These are phyloP conservation scores for Hypomontagnella monticulosa DNA, from an alignment of 495 filamentous ascomycete species.

Conservation along the genomic window DNA sequence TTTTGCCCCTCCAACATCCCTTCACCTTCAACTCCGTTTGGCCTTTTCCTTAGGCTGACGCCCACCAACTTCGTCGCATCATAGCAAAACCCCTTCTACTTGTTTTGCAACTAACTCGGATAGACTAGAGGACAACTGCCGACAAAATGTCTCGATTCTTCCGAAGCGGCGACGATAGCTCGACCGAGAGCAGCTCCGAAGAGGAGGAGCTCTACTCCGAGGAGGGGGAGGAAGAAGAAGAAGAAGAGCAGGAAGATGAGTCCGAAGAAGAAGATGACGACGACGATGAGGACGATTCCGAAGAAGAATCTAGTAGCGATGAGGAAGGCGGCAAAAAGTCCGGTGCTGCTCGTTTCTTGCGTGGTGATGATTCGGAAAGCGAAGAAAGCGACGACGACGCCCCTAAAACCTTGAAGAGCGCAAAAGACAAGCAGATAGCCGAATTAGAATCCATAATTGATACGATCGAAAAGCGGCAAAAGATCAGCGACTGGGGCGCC, in stretches of 20 bases:
- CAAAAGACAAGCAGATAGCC: slow-evolving; percentile 95
- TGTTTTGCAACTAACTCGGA: not conserved
- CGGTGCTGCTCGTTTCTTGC: slow-evolving; percentile 83
- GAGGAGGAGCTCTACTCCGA: slow-evolving; percentile 91
- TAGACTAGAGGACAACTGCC: not conserved
- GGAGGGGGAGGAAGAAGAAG: slow-evolving; percentile 74
- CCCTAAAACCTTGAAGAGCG: slow-evolving; percentile 86
- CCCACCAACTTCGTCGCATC: slow-evolving; percentile 15
- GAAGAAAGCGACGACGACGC: slow-evolving; percentile 88
- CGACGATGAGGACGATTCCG: slow-evolving; percentile 61
- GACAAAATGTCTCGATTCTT: slow-evolving; percentile 94
- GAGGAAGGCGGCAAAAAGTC: slow-evolving; percentile 69
- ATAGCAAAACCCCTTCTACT: slow-evolving; percentile 1
- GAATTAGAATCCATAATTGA: slow-evolving; percentile 90
- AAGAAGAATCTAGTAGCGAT: slow-evolving; percentile 71
- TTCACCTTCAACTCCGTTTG: slow-evolving; percentile 15
- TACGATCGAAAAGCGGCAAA: slow-evolving; percentile 92
- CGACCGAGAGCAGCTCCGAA: slow-evolving; percentile 81
- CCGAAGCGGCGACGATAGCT: slow-evolving; percentile 90
- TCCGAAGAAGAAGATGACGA: slow-evolving; percentile 58
- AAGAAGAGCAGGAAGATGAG: slow-evolving; percentile 61
- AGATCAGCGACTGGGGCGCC: slow-evolving; percentile 96
- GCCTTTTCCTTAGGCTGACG: slow-evolving; percentile 18
- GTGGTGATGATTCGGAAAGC: slow-evolving; percentile 74
- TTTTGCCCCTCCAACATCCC: slow-evolving; percentile 38